Percentiles rank a stretch among this genome's conserved stretches.
phyloP scores from a whole-genome alignment of 441 rosid species.

The Sinapis alba region DNA sequence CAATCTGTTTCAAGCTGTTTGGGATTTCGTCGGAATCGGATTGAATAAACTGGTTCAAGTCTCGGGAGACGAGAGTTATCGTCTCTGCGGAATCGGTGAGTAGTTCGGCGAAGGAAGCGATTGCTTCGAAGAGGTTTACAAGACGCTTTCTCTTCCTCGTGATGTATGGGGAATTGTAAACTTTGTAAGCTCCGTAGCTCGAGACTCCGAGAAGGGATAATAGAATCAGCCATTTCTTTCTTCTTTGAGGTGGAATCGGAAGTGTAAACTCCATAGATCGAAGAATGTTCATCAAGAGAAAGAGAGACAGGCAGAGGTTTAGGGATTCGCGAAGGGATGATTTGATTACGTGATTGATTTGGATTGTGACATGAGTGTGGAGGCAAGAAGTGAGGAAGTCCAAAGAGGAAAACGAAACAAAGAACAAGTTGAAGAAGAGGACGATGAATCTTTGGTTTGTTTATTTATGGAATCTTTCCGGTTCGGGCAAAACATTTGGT shows the following conservation, averaged over 20 bases:
- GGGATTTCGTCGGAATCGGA: not conserved
- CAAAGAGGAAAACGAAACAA: not conserved
- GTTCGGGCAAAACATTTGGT: constrained; percentile 4
- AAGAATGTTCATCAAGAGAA: constrained; percentile 47
- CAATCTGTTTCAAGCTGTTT: not conserved
- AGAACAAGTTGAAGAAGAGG: constrained; percentile 1
- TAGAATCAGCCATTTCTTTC: constrained; percentile 51
- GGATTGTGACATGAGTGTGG: constrained; percentile 13
- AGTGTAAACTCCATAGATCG: constrained; percentile 35
- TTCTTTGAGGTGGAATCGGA: constrained; percentile 40
- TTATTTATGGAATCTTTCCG: constrained; percentile 11
- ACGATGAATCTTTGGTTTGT: not conserved
- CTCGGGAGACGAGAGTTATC: not conserved
- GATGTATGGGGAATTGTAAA: constrained; percentile 49
- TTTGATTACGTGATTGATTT: constrained; percentile 14
- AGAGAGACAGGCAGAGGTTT: not conserved
- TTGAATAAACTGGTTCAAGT: not conserved
- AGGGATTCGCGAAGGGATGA: not conserved
- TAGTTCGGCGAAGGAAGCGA: constrained; percentile 61
- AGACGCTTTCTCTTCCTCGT: constrained; percentile 48
- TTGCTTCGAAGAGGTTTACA: constrained; percentile 48
- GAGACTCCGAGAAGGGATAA: constrained; percentile 49
- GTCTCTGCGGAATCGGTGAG: constrained; percentile 65
- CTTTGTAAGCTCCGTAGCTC: constrained; percentile 58
- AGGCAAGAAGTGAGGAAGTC: not conserved